Evolutionary conservation across 163 green algal genomes (phyloP).

Genomic region (Volvox carteri): DNA sequence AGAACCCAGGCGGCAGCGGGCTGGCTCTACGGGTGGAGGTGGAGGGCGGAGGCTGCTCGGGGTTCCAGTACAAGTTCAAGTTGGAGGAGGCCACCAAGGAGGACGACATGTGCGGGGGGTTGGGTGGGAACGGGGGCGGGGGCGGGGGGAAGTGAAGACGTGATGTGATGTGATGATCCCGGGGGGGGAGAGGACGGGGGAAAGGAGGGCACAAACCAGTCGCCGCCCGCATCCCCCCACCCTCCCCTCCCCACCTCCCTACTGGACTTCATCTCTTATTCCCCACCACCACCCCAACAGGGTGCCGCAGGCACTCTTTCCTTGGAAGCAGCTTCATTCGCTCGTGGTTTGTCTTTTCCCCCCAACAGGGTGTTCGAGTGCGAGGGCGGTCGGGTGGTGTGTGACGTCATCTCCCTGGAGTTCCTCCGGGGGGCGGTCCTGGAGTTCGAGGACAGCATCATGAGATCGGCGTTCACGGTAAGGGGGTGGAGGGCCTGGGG

Average conservation of each 20-base stretch:
- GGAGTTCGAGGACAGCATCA: slow-evolving; percentile 95
- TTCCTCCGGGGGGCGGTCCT: slow-evolving; percentile 93
- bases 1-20: slow-evolving; percentile 46
- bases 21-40: slow-evolving; percentile 88
- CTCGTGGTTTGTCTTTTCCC: too few relatives aligned
- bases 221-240: too few relatives aligned
- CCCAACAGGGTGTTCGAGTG: slow-evolving; percentile 85
- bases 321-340: too few relatives aligned
- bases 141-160: neutral
- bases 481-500: neutral
- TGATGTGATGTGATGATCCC: neutral
- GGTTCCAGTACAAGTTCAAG: slow-evolving; percentile 96
- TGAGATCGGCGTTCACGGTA: slow-evolving; percentile 93
- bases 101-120: slow-evolving; percentile 79
- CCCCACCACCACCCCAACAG: too few relatives aligned
- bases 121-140: neutral
- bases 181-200: too few relatives aligned
- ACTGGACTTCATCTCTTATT: too few relatives aligned
- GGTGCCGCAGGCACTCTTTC: too few relatives aligned
- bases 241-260: too few relatives aligned
- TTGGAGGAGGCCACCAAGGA: slow-evolving; percentile 73
- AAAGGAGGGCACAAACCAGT: too few relatives aligned
- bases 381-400: slow-evolving; percentile 86
- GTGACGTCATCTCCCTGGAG: slow-evolving; percentile 91
- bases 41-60: slow-evolving; percentile 95